Evolutionary conservation across 129 eudicot genomes (phyloP), one percentile per base, ranked within the genome.

Genomic region (Tanacetum coccineum): DNA sequence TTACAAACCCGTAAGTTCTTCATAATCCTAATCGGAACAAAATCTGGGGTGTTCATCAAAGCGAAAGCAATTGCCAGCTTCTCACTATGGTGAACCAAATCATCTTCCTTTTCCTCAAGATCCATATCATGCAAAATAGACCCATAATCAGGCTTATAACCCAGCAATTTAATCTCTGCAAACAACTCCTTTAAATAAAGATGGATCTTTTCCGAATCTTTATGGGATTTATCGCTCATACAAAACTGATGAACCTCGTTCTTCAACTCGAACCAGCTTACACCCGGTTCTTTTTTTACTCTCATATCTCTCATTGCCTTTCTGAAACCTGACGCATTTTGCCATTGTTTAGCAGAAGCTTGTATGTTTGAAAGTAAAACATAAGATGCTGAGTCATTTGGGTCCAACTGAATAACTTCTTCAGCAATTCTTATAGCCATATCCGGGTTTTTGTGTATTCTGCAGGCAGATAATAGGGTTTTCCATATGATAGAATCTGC

Each of bases 11-110:
- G 80, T 78, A 90, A 77, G 62, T 90, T 87, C 81, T 90, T 90
- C 95, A 90, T 90, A 69, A 87, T 75, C 78, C 97, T 82, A n/a
- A 90, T 90, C 13, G 92, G 83, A 62, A 80, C 68, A 50, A 87
- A 82, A 44, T 83, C 81, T 0, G 95, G 91, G 6, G 85, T 71
- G 71, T 71, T 87, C 93, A 85, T 81, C 13, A 87, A 54, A 39
- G 97, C 97, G 74, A 85, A 91, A 9, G 93, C 93, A 72, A 87
- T 86, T 1, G 95, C 95, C 79, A 91, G 25, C 52, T 87, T 91
- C 68, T 91, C 97, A 64, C 90, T 91, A 40, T 87, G 97, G 39
- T 84, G 95, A 12, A 60, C 65, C 65, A 60, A 32, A 60, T 60
- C 65, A 60, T 60, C 47, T 60, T 60, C 65, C 0, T 60, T 60